Evolutionary conservation across 768 basidiomycete genomes (phyloP).

Genomic region (Boletus barrowsii): DNA sequence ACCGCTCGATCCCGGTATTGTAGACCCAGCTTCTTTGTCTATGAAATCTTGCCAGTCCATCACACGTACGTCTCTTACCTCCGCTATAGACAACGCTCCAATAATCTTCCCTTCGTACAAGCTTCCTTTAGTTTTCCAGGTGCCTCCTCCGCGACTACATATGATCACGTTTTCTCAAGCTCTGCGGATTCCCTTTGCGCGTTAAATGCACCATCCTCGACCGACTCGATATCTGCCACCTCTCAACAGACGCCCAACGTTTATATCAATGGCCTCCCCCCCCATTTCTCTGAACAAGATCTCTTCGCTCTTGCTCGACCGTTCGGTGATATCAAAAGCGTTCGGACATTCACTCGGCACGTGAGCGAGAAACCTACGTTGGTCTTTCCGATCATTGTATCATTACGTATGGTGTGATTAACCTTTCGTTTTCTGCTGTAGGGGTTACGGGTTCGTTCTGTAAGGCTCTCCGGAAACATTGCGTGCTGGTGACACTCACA

Average conservation of each 20-base stretch:
- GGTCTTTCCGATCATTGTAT: constrained; percentile 18
- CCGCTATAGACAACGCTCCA: not conserved
- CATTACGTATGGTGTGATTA: not conserved
- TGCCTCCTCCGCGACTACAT: constrained; percentile 12
- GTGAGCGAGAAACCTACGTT: constrained; percentile 67
- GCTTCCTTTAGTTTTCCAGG: constrained; percentile 27
- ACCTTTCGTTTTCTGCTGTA: constrained; percentile 30
- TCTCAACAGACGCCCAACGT: constrained; percentile 62
- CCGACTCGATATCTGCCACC: constrained; percentile 8
- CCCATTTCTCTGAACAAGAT: constrained; percentile 79
- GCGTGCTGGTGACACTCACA: not conserved
- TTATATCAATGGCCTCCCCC: constrained; percentile 85
- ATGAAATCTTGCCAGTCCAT: constrained; percentile 15
- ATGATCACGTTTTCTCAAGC: constrained; percentile 9
- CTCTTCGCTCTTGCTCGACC: constrained; percentile 66
- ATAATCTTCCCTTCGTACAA: constrained; percentile 6
- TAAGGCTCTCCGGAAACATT: constrained; percentile 36
- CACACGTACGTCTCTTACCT: constrained; percentile 21
- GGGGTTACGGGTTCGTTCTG: constrained; percentile 79
- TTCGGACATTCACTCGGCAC: constrained; percentile 80
- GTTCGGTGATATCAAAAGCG: constrained; percentile 75
- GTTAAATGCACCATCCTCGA: constrained; percentile 11
- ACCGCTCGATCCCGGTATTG: constrained; percentile 12
- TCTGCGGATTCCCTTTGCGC: constrained; percentile 13
- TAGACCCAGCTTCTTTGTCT: constrained; percentile 6